Base-by-base conservation (phyloP, 805 yeast genomes). In the Ogataea trehaloabstinens region DNA sequence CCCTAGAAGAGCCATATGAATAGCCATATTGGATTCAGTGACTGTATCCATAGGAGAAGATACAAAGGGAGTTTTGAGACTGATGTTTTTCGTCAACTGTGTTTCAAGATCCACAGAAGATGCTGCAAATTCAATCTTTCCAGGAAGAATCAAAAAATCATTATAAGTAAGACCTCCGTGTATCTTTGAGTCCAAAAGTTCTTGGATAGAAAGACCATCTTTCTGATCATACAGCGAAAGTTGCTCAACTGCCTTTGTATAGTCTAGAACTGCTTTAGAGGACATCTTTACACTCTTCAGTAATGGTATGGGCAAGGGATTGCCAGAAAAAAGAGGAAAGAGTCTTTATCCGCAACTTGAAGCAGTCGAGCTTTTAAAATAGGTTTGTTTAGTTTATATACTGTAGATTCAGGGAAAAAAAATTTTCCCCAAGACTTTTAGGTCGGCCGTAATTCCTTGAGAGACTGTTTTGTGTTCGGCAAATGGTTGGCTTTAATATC, bases 21-120 rank as follows among this genome's bases (percentile, higher is more conserved):
- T 91, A 51, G 99, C 99, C 99, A 93, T 93, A 45, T 82, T 86
- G 47, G 89, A 71, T 75, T 93, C 99, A 42, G 99, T 93, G 52
- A 93, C 99, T 35, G 99, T 93, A 71, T 93, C 99, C 99, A 93
- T 93, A 55, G 99, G 99, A 58, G 98, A 88, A 16, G 98, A 91
- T 44, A 93, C 91, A 53, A 93, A 88, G 42, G 99, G 99, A 33
- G 96, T 73, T 73, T 85, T 89, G 68, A 93, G 74, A 40, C 93
- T 68, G 73, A 93, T 93, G 60, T 83, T 85, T 73, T 85, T 90
- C 61, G 99, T 91, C 67, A 93, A 74, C 66, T 78, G 85, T 49
- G 96, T 76, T 54, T 90, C 96, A 63, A 91, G 74, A 35, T 71
- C 68, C 45, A 93, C 97, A 17, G 54, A 69, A 37, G 82, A 73